Evolutionary conservation across 2,329 filamentous ascomycete genomes (phyloP).

Genomic region (Hortaea werneckii): DNA sequence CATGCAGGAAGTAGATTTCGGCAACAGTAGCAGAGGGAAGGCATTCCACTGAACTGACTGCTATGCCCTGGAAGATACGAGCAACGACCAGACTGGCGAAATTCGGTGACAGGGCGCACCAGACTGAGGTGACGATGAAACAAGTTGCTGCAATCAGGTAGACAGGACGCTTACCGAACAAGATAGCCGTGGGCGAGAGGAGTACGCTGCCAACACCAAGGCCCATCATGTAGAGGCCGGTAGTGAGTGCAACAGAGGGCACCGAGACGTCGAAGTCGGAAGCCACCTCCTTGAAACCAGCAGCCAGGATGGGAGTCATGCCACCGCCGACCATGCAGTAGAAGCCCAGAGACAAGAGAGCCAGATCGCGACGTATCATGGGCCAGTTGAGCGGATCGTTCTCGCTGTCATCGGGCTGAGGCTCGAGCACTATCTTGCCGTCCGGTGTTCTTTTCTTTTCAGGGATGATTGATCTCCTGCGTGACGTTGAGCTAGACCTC

Average conservation of each 20-base stretch:
- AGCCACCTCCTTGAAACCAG: slow-evolving; percentile 77
- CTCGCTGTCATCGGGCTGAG: slow-evolving; percentile 79
- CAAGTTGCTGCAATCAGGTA: slow-evolving; percentile 69
- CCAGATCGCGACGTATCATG: slow-evolving; percentile 65
- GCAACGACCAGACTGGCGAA: slow-evolving; percentile 72
- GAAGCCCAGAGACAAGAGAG: slow-evolving; percentile 72
- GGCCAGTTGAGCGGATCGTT: slow-evolving; percentile 96
- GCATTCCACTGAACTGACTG: slow-evolving; percentile 83
- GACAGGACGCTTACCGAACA: slow-evolving; percentile 83
- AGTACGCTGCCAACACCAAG: slow-evolving; percentile 76
- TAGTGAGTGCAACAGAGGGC: slow-evolving; percentile 71
- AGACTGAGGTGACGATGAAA: slow-evolving; percentile 68
- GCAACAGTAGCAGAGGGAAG: slow-evolving; percentile 88
- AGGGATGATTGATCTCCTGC: slow-evolving; percentile 7
- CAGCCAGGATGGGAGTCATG: slow-evolving; percentile 81
- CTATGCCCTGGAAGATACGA: slow-evolving; percentile 76
- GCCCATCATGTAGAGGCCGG: slow-evolving; percentile 89
- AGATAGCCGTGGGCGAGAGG: slow-evolving; percentile 79
- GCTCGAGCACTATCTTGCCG: slow-evolving; percentile 76
- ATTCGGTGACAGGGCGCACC: slow-evolving; percentile 76
- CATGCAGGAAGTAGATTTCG: slow-evolving; percentile 93
- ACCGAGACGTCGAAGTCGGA: slow-evolving; percentile 54
- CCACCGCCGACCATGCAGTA: slow-evolving; percentile 91
- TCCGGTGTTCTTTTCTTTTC: slow-evolving; percentile 68
- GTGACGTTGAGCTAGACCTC: slow-evolving; percentile 9